phyloP scores from a whole-genome alignment of 2,329 filamentous ascomycete species.

The Cladophialophora chaetospira region DNA sequence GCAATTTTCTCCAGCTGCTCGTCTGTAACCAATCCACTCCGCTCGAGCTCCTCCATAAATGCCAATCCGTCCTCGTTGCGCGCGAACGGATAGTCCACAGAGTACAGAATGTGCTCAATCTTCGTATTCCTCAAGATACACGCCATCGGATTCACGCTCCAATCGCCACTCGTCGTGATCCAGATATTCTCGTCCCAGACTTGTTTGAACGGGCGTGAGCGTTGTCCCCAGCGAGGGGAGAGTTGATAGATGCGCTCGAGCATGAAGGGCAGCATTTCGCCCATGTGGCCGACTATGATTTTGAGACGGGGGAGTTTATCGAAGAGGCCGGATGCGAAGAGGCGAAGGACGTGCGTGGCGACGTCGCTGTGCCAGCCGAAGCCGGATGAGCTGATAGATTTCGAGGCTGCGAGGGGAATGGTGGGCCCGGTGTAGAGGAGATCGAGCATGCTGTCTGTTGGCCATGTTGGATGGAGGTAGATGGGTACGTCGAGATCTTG shows the following conservation, averaged over 20 bases:
- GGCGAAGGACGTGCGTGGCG: constrained; percentile 40
- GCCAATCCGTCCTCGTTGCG: constrained; percentile 51
- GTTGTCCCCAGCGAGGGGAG: constrained; percentile 22
- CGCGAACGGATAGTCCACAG: constrained; percentile 61
- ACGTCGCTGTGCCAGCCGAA: constrained; percentile 44
- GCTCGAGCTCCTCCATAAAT: constrained; percentile 53
- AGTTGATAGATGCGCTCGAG: constrained; percentile 38
- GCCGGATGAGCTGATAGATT: constrained; percentile 16
- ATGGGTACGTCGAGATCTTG: constrained; percentile 53
- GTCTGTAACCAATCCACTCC: constrained; percentile 52
- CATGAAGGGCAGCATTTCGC: constrained; percentile 58
- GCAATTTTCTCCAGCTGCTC: constrained; percentile 54
- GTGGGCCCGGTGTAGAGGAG: constrained; percentile 41
- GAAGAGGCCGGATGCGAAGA: constrained; percentile 58
- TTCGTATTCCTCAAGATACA: constrained; percentile 39
- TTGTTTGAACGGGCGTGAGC: constrained; percentile 44
- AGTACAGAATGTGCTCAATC: constrained; percentile 56
- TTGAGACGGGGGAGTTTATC: constrained; percentile 58
- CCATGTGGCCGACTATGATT: constrained; percentile 57
- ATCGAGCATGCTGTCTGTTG: constrained; percentile 42
- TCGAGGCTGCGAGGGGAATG: constrained; percentile 10
- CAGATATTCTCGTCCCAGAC: constrained; percentile 61
- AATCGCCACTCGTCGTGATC: constrained; percentile 60
- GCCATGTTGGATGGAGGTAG: constrained; percentile 55
- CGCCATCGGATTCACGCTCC: constrained; percentile 52